phyloP scores from a whole-genome alignment of 2,329 filamentous ascomycete genomes.

The Monosporascus sp. region DNA sequence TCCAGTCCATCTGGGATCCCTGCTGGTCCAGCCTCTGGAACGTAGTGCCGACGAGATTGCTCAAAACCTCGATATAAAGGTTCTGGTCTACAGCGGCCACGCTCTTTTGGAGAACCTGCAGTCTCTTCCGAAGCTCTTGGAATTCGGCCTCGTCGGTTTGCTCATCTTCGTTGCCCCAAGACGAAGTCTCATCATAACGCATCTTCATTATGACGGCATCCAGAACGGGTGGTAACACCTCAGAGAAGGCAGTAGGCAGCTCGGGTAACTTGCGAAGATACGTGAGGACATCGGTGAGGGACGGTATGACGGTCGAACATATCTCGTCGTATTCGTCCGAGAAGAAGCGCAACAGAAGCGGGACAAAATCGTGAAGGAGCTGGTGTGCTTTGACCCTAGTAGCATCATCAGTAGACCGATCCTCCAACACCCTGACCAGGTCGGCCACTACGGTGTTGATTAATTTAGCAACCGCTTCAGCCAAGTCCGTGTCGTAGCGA shows the following conservation, averaged over 20 bases:
- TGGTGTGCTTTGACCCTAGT: constrained; percentile 72
- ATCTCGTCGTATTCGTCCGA: constrained; percentile 98
- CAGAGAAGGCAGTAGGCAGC: constrained; percentile 69
- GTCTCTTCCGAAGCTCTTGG: constrained; percentile 82
- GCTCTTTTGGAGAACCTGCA: constrained; percentile 88
- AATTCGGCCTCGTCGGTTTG: constrained; percentile 97
- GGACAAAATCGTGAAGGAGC: constrained; percentile 76
- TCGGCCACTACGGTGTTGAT: constrained; percentile 87
- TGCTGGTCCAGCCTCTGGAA: constrained; percentile 75
- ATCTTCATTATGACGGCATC: constrained; percentile 93
- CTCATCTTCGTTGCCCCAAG: constrained; percentile 90
- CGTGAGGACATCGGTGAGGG: constrained; percentile 84
- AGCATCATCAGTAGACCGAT: constrained; percentile 52
- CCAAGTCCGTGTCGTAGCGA: constrained; percentile 91
- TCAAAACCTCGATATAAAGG: constrained; percentile 84
- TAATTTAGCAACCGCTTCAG: constrained; percentile 89
- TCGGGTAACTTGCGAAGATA: constrained; percentile 78
- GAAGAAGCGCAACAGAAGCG: constrained; percentile 87
- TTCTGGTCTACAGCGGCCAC: constrained; percentile 83
- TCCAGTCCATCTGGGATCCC: constrained; percentile 78
- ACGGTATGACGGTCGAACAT: constrained; percentile 91
- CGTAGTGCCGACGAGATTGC: constrained; percentile 79
- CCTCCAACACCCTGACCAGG: constrained; percentile 80
- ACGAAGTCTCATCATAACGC: constrained; percentile 92
- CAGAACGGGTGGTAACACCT: constrained; percentile 80